Percentiles rank a stretch among this genome's conserved stretches.
These are phyloP conservation scores for Phytophthora pini DNA, from an alignment of 352 stramenopile species.

Conservation along the genomic window DNA sequence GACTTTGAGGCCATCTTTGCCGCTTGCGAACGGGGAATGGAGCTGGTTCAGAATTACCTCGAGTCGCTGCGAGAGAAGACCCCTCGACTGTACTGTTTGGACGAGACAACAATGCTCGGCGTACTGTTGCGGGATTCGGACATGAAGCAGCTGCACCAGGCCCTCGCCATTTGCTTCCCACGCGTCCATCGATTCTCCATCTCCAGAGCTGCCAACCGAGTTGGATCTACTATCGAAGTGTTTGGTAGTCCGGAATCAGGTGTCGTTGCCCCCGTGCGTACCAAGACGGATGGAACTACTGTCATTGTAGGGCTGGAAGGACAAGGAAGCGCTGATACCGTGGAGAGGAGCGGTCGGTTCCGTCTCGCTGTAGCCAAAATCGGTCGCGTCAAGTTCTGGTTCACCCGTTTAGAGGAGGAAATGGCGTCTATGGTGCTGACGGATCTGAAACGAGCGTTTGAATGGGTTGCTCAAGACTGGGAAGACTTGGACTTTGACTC, in stretches of 20 bases:
- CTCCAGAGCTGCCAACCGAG: constrained; percentile 16
- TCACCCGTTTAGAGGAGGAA: constrained; percentile 68
- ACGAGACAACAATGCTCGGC: constrained; percentile 46
- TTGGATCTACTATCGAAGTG: constrained; percentile 28
- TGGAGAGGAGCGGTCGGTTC: constrained; percentile 19
- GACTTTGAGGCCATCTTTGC: constrained; percentile 52
- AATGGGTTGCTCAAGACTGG: constrained; percentile 19
- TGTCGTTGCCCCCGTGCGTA: not conserved
- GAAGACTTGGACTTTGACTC: not conserved
- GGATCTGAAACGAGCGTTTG: constrained; percentile 43
- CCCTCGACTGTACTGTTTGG: constrained; percentile 50
- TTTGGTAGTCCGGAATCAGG: constrained; percentile 20
- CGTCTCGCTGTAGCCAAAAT: constrained; percentile 68
- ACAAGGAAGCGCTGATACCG: not conserved
- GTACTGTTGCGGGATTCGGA: constrained; percentile 53
- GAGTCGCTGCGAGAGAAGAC: constrained; percentile 40
- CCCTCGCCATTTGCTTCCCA: constrained; percentile 50
- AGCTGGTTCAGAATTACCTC: constrained; percentile 54
- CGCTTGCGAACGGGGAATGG: constrained; percentile 45
- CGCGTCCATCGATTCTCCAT: constrained; percentile 43
- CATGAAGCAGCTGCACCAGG: constrained; percentile 29
- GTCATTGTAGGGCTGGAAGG: constrained; percentile 33
- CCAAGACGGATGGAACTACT: constrained; percentile 26
- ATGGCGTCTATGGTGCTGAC: constrained; percentile 49
- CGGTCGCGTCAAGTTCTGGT: constrained; percentile 70